Evolutionary conservation across 495 filamentous ascomycete species (phyloP).

Genomic region (Chlorociboria aeruginascens): DNA sequence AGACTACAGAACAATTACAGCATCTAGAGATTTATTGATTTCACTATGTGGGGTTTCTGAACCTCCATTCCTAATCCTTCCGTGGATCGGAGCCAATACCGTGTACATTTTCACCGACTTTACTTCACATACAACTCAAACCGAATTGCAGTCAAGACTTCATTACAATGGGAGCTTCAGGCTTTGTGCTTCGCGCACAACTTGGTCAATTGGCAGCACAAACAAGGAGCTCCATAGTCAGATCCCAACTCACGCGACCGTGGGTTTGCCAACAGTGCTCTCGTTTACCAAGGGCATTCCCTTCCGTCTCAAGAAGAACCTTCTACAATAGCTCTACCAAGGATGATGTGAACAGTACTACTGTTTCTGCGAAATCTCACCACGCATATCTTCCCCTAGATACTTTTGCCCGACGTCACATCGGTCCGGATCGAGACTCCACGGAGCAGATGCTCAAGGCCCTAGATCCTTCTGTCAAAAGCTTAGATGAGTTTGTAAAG

Average conservation of each 20-base stretch:
- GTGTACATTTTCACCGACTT: conserved; percentile 10
- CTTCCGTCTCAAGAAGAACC: conserved; percentile 7
- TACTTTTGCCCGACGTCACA: conserved; percentile 81
- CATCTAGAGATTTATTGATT: not conserved
- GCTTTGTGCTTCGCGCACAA: conserved; percentile 9
- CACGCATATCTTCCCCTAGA: conserved; percentile 23
- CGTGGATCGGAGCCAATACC: conserved; percentile 7
- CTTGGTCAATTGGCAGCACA: conserved; percentile 4
- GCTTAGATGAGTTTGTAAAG: conserved; percentile 77
- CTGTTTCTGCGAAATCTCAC: not conserved
- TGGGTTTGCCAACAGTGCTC: conserved; percentile 5
- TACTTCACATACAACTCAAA: not conserved
- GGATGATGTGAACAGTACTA: conserved; percentile 11
- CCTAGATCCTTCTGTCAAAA: conserved; percentile 61
- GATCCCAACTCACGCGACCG: conserved; percentile 11
- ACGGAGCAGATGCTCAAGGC: conserved; percentile 69
- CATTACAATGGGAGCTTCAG: conserved; percentile 12
- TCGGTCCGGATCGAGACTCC: conserved; percentile 70
- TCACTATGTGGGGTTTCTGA: conserved; percentile 3
- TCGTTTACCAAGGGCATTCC: not conserved
- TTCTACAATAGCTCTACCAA: conserved; percentile 17
- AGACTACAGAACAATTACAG: not conserved
- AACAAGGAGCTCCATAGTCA: not conserved
- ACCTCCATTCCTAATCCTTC: conserved; percentile 4
- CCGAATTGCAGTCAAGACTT: not conserved